Base-by-base conservation (phyloP, 257 asterid genomes). In the Penstemon davidsonii region DNA sequence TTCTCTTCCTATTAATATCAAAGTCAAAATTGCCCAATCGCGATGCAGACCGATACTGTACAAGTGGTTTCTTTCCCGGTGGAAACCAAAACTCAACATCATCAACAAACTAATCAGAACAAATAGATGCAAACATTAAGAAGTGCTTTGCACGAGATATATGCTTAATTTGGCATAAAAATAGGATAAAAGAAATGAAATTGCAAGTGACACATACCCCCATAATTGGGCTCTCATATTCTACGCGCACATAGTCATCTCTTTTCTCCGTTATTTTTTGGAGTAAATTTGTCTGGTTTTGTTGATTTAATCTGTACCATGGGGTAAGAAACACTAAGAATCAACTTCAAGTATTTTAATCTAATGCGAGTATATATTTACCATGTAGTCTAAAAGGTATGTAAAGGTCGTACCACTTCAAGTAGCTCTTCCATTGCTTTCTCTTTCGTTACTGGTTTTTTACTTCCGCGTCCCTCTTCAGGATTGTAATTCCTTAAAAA, bases 81-180 rank as follows among this genome's bases (percentile, higher is more conserved):
- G 97, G 91, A 64, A 92, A 92, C 96, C 96, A 92, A 59, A 92
- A 90, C 85, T 92, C 98, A 3, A 90, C 96, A 75, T 92, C 98
- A 67, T 90, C 95, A 13, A 92, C 91, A 11, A 92, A 77, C 97
- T 92, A 81, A n/a, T 50, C 5, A 37, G 62, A 62, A 15, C 39
- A 56, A 33, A 25, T 49, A 60, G 15, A 18, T n/a, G 0, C 19
- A 2, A 36, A 45, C 0, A 55, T 61, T 5, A 41, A 10, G 42
- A 9, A 51, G 33, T 47, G 66, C 19, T 13, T 3, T 19, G 18
- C 13, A 33, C 0, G 39, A 46, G 19, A 3, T 41, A 12, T 9
- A 41, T 7, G 12, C 55, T 46, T 43, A 72, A 53, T 38, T 2
- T 25, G 33, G 33, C 33, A 25, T 0, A 25, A 25, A 25, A 25